A percentile compares a stretch with the other conserved stretches of the same genome.
Evolutionary conservation across 1,139 yeast genomes (phyloP).

Genomic region (Scheffersomyces insectosa): DNA sequence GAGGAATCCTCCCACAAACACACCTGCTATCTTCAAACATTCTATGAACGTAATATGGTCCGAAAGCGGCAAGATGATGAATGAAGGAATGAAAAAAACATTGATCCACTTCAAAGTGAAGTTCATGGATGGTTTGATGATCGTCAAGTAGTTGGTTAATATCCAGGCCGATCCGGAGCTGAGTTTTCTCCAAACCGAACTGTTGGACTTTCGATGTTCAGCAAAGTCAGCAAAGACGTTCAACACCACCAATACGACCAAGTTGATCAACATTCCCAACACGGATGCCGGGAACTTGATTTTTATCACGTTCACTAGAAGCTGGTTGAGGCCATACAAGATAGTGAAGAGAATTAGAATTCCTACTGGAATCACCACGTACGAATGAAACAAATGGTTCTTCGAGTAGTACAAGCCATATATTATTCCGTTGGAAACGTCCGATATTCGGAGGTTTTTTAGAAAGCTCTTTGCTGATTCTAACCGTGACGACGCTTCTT

Average conservation of each 20-base stretch:
- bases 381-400: conserved; percentile 32
- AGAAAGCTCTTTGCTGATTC: too few species aligned
- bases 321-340: conserved; percentile 64
- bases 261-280: conserved; percentile 67
- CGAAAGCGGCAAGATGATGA: conserved; percentile 68
- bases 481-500: too few species aligned
- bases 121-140: conserved; percentile 65
- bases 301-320: conserved; percentile 48
- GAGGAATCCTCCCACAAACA: conserved; percentile 65
- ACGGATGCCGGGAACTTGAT: conserved; percentile 75
- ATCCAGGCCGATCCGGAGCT: conserved; percentile 33
- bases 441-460: conserved; percentile 3
- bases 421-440: conserved; percentile 16
- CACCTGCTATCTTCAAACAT: conserved; percentile 72
- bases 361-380: conserved; percentile 39
- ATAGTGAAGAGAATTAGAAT: conserved; percentile 34
- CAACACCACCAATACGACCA: conserved; percentile 46
- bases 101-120: conserved; percentile 77
- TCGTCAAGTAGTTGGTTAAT: conserved; percentile 42
- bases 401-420: conserved; percentile 32
- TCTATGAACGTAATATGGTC: conserved; percentile 64
- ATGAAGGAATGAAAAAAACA: conserved; percentile 75
- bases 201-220: conserved; percentile 1
- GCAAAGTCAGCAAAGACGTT: conserved; percentile 19
- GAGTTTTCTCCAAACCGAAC: conserved; percentile 11